Evolutionary conservation across 2,329 filamentous ascomycete species (phyloP).

Genomic region (Aspergillus ochraceus): DNA sequence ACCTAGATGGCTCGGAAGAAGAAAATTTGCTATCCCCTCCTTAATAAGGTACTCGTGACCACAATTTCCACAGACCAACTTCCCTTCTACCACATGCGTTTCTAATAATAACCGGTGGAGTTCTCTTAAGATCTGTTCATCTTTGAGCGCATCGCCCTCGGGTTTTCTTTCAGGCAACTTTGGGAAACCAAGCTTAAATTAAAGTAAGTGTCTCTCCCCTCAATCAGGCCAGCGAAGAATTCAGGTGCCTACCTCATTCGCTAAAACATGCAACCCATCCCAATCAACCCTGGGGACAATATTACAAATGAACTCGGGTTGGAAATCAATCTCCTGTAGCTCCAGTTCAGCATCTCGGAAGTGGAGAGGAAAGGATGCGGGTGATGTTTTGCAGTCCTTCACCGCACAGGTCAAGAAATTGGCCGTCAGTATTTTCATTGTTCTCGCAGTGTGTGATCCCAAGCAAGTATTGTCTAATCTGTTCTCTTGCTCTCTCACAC

Average conservation of each 20-base stretch:
- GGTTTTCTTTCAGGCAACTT: conserved; percentile 66
- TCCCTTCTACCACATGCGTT: conserved; percentile 86
- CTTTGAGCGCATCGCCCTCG: conserved; percentile 60
- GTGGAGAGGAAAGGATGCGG: conserved; percentile 83
- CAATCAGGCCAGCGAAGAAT: neutral
- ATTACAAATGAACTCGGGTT: conserved; percentile 77
- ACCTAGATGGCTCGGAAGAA: conserved; percentile 87
- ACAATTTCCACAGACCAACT: conserved; percentile 85
- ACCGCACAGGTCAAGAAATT: conserved; percentile 97
- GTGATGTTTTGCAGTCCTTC: conserved; percentile 84
- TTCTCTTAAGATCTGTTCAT: conserved; percentile 72
- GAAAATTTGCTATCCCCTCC: conserved; percentile 94
- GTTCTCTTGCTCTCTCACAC: neutral
- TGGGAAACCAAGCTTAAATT: conserved; percentile 72
- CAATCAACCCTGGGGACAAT: conserved; percentile 87
- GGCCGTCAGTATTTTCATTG: conserved; percentile 91
- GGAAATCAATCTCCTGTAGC: conserved; percentile 77
- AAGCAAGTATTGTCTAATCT: neutral
- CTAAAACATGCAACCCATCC: conserved; percentile 73
- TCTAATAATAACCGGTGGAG: conserved; percentile 81
- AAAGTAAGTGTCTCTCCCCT: conserved; percentile 6
- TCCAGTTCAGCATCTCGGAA: conserved; percentile 90
- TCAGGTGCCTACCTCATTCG: conserved; percentile 58
- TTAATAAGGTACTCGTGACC: conserved; percentile 92
- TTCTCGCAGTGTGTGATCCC: neutral